Evolutionary conservation across 1,284 basidiomycete genomes (phyloP).

Genomic region (Apiotrichum montevideense): DNA sequence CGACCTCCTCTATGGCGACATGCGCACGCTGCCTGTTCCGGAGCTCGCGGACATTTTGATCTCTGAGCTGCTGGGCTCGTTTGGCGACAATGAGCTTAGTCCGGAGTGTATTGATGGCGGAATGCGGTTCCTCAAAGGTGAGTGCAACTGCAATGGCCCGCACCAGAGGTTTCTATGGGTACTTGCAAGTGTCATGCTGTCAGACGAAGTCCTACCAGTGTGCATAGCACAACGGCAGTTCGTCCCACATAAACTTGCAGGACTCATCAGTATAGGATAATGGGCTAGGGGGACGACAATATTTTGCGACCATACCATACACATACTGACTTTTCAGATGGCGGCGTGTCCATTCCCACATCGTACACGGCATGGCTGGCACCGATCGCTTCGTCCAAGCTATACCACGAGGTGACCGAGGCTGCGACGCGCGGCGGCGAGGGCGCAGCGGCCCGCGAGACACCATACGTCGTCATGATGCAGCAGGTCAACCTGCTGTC

Average conservation of each 20-base stretch:
- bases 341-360: constrained; percentile 91
- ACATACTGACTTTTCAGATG: constrained; percentile 51
- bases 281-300: background rate
- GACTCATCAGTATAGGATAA: background rate
- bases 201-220: too few relatives aligned
- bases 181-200: too few relatives aligned
- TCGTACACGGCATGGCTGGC: constrained; percentile 94
- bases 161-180: too few relatives aligned
- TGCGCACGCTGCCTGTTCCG: constrained; percentile 73
- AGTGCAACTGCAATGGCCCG: constrained; percentile 30
- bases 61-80: constrained; percentile 91
- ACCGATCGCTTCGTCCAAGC: constrained; percentile 84
- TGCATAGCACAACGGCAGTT: too few relatives aligned
- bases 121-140: constrained; percentile 80
- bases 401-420: constrained; percentile 66
- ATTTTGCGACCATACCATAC: too few relatives aligned
- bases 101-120: constrained; percentile 98
- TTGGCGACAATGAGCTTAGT: constrained; percentile 97
- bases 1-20: constrained; percentile 82
- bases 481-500: constrained; percentile 83
- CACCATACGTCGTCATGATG: constrained; percentile 98
- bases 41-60: constrained; percentile 89
- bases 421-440: constrained; percentile 47
- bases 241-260: too few relatives aligned
- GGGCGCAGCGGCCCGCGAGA: constrained; percentile 61